Evolutionary conservation across 2,329 filamentous ascomycete species (phyloP), one percentile per base, ranked within the genome.

Genomic region (Calonectria naviculata): DNA sequence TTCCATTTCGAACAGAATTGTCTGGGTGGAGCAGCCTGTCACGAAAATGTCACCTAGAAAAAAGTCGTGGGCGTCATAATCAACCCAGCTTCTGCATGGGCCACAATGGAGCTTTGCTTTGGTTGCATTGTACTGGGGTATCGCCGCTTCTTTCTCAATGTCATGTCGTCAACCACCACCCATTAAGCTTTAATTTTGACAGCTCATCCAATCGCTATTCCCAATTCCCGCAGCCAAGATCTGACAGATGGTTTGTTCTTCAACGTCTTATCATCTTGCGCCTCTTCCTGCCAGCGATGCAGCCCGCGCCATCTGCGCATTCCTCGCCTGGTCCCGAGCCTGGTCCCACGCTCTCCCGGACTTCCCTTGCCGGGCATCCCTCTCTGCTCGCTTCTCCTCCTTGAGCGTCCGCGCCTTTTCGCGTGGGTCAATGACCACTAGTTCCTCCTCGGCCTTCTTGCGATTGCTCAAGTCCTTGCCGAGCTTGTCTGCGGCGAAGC

Each of bases 401-500:
- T 91, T 88, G 44, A 97, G 86, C 44, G 93, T 93, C 80, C 90
- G 92, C 52, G 93, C 93, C 81, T 94, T 95, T 81, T 95, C 94
- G 68, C 94, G 87, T 1, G 95, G 95, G 85, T 99, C 97, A 82
- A 98, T 98, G 4, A 98, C 95, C 54, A 97, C 90, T 49, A 98
- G 83, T 78, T 98, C 94, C 69, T 98, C 95, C 79, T 97, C 95
- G 65, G 96, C 95, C 83, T 97, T 95, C 83, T 91, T 93, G 80
- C 96, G 94, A 89, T 97, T 98, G 64, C 90, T 94, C 65, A 98
- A 84, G 83, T 98, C 94, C 81, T 98, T 98, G 24, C 97, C 97
- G 7, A 98, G 84, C 74, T 93, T 93, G 78, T 98, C 97, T 72
- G 95, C 97, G 42, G 93, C 93, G 81, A 98, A 98, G 54, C 90